Evolutionary conservation across 208 protist genomes (phyloP), one percentile per base, ranked within the genome.

Genomic region (Vickermania ingenoplastis): DNA sequence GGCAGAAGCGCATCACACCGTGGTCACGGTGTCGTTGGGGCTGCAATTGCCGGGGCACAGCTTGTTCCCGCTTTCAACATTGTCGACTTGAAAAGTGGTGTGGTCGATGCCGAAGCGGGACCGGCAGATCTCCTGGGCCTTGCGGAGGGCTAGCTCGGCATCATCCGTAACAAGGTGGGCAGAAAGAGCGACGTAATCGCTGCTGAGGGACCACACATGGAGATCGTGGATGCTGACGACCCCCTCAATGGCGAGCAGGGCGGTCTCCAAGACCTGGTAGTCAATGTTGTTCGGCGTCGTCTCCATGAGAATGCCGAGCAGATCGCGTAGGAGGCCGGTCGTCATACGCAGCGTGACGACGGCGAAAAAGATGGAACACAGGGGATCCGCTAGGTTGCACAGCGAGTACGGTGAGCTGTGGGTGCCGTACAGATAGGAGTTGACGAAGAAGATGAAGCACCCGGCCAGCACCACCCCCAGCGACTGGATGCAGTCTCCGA

Each of bases 51-150:
- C 75, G 11, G 31, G 52, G 41, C 77, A 83, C 21, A 53, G 41
- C 17, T 29, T 45, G 17, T 49, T 57, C 11, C 79, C 83, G 30
- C 70, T 54, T 17, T 31, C 72, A 22, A 77, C 70, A 22, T 71
- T 49, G 57, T 96, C 91, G 3, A 96, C 73, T 60, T 96, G 91
- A 51, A 96, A 94, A 14, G 91, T 96, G 14, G 88, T 89, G 71
- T 96, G 91, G 0, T 41, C 25, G 52, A 96, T 95, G 51, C 75
- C 71, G 58, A 85, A 88, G 51, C 70, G 64, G 11, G 59, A 25
- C 27, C 69, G 31, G 36, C 76, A 81, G 2, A 95, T 48, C 13
- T 85, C 52, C 68, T 91, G 68, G 26, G 87, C 86, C 55, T 79
- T 80, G 17, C 49, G 41, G 30, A 94, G 62, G 3, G 89, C 73